phyloP scores from a whole-genome alignment of 2,329 filamentous ascomycete species.

The Phyllachora maydis region DNA sequence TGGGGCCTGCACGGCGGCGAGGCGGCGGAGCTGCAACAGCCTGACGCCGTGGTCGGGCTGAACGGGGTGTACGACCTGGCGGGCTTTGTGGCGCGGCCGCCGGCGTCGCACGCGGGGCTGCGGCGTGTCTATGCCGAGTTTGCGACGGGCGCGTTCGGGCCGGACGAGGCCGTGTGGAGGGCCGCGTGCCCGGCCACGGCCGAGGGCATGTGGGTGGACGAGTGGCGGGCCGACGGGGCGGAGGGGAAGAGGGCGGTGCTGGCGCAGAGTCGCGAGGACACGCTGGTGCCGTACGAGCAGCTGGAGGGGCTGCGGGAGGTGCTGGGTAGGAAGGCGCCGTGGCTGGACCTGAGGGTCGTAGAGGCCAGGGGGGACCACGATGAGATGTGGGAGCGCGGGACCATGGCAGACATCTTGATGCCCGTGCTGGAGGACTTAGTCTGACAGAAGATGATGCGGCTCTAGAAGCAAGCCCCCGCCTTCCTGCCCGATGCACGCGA shows the following conservation, averaged over 20 bases:
- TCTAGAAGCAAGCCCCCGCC: too few relatives aligned
- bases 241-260: slow-evolving; percentile 3
- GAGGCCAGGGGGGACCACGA: slow-evolving; percentile 39
- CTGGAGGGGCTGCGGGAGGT: slow-evolving; percentile 19
- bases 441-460: too few relatives aligned
- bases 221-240: slow-evolving; percentile 8
- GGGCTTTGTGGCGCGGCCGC: slow-evolving; percentile 6
- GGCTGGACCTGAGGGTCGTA: slow-evolving; percentile 13
- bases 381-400: slow-evolving; percentile 41
- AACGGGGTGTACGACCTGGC: slow-evolving; percentile 10
- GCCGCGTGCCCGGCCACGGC: slow-evolving; percentile 30
- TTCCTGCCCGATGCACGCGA: too few relatives aligned
- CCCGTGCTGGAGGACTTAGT: too few relatives aligned
- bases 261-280: slow-evolving; percentile 7
- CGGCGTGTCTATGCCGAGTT: slow-evolving; percentile 32
- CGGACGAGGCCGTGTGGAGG: slow-evolving; percentile 25
- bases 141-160: slow-evolving; percentile 38
- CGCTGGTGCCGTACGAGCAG: slow-evolving; percentile 6
- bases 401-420: too few relatives aligned
- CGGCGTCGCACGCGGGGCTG: slow-evolving; percentile 10
- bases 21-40: too few relatives aligned
- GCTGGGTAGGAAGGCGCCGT: slow-evolving; percentile 25
- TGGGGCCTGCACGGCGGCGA: slow-evolving; percentile 3
- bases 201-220: slow-evolving; percentile 18
- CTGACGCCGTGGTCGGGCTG: slow-evolving; percentile 6